Evolutionary conservation across 2,329 filamentous ascomycete species (phyloP), one percentile per base, ranked within the genome.

Genomic region (Epichloe coenophiala): DNA sequence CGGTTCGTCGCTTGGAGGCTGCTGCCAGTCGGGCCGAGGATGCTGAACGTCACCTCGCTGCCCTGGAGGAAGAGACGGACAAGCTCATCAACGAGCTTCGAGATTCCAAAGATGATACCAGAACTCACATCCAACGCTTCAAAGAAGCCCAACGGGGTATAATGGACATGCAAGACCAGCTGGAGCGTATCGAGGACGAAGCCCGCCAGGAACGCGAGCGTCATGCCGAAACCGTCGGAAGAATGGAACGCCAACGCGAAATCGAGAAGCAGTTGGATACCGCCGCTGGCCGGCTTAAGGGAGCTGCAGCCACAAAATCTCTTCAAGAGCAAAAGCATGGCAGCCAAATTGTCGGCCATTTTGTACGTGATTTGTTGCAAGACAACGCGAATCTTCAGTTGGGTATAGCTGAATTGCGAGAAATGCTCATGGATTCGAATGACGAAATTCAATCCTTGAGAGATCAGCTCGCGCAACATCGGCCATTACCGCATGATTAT

Each of bases 331-430:
- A 77, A 33, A 77, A 78, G 57, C 72, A 71, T 51, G 75, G 78
- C 9, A 80, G 74, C 54, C 82, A 74, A 52, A 88, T 95, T 38
- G 88, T 97, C n/a, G 90, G 88, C 19, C 88, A 94, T 62, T 97
- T 98, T 59, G 91, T 98, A 51, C 88, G 90, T 58, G 93, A 97
- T 64, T 86, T 98, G 51, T 73, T 98, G 17, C 84, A 95, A 60
- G 93, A 98, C 65, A 98, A 98, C 62, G 88, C 90, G 9, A 95
- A 88, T 58, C 71, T 98, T 43, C 93, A 98, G 65, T 77, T 93
- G 55, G 89, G 89, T 15, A 94, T 97, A 53, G 80, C 90, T 48
- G 93, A 98, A 69, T 71, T 98, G 45, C 78, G 90, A 17, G 90
- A 95, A 63, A 83, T 98, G 81, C 75, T 98, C 21, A 78, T 88